Percentiles rank a stretch among this genome's conserved stretches.
Conservation (phyloP, 768 basidiomycete species). For the Pleurotus sapidus region DNA sequence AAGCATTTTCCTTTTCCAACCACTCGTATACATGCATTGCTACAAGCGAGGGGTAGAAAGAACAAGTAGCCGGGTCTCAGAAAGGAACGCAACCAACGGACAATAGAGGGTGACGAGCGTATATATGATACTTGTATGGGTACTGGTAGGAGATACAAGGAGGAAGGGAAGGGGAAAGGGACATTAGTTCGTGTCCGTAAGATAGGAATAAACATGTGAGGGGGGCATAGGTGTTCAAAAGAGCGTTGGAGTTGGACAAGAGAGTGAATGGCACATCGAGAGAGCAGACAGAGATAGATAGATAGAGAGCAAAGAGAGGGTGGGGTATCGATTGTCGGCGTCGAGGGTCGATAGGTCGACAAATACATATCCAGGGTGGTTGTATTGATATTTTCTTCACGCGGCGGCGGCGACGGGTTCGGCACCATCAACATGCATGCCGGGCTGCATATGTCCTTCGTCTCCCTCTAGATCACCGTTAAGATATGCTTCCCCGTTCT, state of each 20-base stretch:
- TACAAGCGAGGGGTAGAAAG: too few relatives aligned
- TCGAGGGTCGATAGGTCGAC: constrained; percentile 6
- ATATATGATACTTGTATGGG: background rate
- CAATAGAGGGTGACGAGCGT: background rate
- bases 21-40: background rate
- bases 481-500: constrained; percentile 20
- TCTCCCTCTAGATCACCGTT: constrained; percentile 33
- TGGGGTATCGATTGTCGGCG: constrained; percentile 12
- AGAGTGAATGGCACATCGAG: background rate
- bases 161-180: background rate
- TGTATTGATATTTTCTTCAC: constrained; percentile 11
- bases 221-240: background rate
- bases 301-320: constrained; percentile 15
- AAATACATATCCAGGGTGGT: constrained; percentile 11
- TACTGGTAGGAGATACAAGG: background rate
- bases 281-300: constrained; percentile 14
- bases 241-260: background rate
- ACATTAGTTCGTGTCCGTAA: background rate
- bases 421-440: constrained; percentile 44
- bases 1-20: background rate
- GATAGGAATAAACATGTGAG: constrained; percentile 3
- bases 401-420: constrained; percentile 27
- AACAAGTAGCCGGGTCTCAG: too few relatives aligned
- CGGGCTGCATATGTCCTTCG: constrained; percentile 30
- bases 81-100: background rate